phyloP scores from a whole-genome alignment of 2,329 filamentous ascomycete genomes.

The Penicillium decumbens region DNA sequence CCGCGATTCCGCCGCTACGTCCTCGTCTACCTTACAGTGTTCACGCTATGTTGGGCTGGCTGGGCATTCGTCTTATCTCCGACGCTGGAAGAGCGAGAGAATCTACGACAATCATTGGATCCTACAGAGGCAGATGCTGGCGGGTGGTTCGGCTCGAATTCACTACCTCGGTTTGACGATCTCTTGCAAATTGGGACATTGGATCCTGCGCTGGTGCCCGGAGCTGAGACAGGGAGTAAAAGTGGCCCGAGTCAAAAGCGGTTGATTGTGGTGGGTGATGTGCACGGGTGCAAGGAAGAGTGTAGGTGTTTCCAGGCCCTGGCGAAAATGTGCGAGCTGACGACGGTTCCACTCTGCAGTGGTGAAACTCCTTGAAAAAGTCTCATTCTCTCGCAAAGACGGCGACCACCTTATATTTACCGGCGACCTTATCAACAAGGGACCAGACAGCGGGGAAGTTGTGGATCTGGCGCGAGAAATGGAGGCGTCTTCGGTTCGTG shows the following conservation, averaged over 20 bases:
- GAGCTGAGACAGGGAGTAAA: slow-evolving; percentile 13
- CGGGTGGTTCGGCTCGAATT: slow-evolving; percentile 47
- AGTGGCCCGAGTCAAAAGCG: slow-evolving; percentile 45
- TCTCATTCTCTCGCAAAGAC: slow-evolving; percentile 54
- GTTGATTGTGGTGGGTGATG: slow-evolving; percentile 80
- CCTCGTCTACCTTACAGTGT: slow-evolving; percentile 33
- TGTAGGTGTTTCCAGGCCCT: slow-evolving; percentile 40
- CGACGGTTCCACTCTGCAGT: slow-evolving; percentile 31
- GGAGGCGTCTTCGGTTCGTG: slow-evolving; percentile 75
- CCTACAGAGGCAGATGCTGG: slow-evolving; percentile 24
- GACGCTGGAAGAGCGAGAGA: slow-evolving; percentile 29
- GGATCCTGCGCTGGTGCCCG: slow-evolving; percentile 46
- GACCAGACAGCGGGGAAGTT: slow-evolving; percentile 74
- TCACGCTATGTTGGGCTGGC: slow-evolving; percentile 28
- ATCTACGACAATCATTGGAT: slow-evolving; percentile 32
- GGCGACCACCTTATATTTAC: slow-evolving; percentile 71
- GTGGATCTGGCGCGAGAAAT: slow-evolving; percentile 69
- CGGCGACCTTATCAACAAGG: slow-evolving; percentile 80
- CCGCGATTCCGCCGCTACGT: slow-evolving; percentile 42
- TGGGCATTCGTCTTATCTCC: slow-evolving; percentile 35
- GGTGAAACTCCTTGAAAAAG: slow-evolving; percentile 59
- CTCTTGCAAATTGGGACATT: slow-evolving; percentile 50
- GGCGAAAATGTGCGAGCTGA: background rate
- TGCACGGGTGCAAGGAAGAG: slow-evolving; percentile 77
- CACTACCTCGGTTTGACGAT: slow-evolving; percentile 46